phyloP scores from a whole-genome alignment of 768 basidiomycete species.

The Tremella fuciformis region DNA sequence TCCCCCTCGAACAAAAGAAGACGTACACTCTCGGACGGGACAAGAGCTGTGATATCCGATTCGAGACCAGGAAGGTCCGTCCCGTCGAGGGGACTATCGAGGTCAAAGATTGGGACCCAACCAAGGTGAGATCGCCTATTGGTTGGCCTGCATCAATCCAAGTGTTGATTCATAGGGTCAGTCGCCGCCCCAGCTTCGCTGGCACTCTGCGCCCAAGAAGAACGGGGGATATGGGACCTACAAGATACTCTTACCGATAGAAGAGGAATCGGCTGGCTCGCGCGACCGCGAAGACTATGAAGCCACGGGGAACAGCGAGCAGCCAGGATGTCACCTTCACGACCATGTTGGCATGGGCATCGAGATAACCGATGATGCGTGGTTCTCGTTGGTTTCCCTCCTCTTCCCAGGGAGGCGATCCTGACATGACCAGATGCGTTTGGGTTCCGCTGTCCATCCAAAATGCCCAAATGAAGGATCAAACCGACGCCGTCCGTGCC shows the following conservation, averaged over 20 bases:
- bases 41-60: slow-evolving; percentile 29
- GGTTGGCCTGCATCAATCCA: not conserved
- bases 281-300: slow-evolving; percentile 26
- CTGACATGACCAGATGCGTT: slow-evolving; percentile 11
- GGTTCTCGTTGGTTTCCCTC: slow-evolving; percentile 37
- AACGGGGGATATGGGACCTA: slow-evolving; percentile 17
- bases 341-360: slow-evolving; percentile 28
- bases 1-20: slow-evolving; percentile 33
- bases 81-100: slow-evolving; percentile 29
- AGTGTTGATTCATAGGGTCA: slow-evolving; percentile 13
- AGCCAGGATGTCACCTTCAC: slow-evolving; percentile 24
- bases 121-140: slow-evolving; percentile 22
- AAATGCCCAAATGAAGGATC: slow-evolving; percentile 37
- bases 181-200: slow-evolving; percentile 25
- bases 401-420: not conserved
- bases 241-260: slow-evolving; percentile 17
- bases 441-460: slow-evolving; percentile 31
- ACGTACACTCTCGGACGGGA: slow-evolving; percentile 36
- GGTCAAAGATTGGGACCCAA: slow-evolving; percentile 40
- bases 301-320: slow-evolving; percentile 7
- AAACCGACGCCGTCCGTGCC: slow-evolving; percentile 20
- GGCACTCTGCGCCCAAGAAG: slow-evolving; percentile 32
- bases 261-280: slow-evolving; percentile 18
- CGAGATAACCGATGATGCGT: slow-evolving; percentile 23
- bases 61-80: slow-evolving; percentile 25